These are phyloP conservation scores for Ilyonectria robusta DNA, from an alignment of 2,329 filamentous ascomycete genomes.

Conservation along the genomic window DNA sequence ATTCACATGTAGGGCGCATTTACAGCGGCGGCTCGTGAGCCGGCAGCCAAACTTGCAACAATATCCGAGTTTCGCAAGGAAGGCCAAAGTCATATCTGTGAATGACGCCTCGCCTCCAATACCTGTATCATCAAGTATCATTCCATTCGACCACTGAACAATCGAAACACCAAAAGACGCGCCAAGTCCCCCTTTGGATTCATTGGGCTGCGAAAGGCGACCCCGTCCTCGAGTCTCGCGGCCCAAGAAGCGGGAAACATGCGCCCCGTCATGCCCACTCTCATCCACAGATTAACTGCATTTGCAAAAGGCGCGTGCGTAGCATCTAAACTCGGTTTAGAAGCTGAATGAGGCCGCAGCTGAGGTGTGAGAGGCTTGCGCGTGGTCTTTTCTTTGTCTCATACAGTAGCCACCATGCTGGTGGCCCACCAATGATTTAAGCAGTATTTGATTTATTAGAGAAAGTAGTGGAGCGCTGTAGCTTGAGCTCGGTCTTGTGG, in stretches of 20 bases:
- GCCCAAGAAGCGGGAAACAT: not conserved
- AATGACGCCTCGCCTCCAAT: too few relatives aligned
- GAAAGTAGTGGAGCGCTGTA: slow-evolving; percentile 1
- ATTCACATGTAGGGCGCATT: too few relatives aligned
- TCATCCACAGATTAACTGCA: not conserved
- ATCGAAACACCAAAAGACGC: too few relatives aligned
- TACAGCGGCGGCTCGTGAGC: too few relatives aligned
- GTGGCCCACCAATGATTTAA: slow-evolving; percentile 10
- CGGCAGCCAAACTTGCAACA: too few relatives aligned
- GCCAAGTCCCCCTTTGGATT: not conserved
- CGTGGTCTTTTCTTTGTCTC: not conserved
- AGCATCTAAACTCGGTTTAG: not conserved
- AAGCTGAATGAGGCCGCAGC: not conserved
- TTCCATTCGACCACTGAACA: too few relatives aligned
- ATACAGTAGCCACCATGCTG: not conserved
- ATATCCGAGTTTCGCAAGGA: too few relatives aligned
- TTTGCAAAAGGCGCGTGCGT: not conserved
- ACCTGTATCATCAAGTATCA: too few relatives aligned
- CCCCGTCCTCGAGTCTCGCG: not conserved
- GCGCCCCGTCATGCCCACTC: not conserved
- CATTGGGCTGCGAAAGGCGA: not conserved
- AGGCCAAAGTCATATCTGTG: too few relatives aligned
- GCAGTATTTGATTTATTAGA: slow-evolving; percentile 6
- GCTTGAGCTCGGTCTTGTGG: slow-evolving; percentile 9
- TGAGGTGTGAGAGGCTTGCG: not conserved